Evolutionary conservation across 371 early-diverging fungal genomes (phyloP), one percentile per base, ranked within the genome.

Genomic region (Lichtheimia ramosa): DNA sequence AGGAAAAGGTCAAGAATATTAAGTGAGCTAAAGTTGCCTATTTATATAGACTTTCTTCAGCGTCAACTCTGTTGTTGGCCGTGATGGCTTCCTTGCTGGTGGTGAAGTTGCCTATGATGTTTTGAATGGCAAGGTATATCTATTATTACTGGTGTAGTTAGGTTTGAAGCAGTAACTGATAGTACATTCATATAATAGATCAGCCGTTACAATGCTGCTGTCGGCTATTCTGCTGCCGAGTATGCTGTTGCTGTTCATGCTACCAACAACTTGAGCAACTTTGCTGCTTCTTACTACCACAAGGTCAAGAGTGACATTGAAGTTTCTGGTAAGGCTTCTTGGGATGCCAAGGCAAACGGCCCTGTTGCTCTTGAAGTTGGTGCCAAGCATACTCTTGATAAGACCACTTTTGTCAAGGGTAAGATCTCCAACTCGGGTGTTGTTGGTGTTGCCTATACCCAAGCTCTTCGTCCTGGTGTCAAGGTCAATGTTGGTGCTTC

Each of bases 201-300:
- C 50, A 83, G 82, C 69, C 91, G 91, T 71, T 94, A 92, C 86
- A 92, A 90, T 76, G 82, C 88, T 49, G 89, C 94, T 56, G 59
- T 89, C 55, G 96, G 95, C 39, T 96, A 91, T 83, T 79, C 89
- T 63, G 88, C 88, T 63, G 86, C 82, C 62, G 93, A 94, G 75
- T 96, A 94, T 84, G 71, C 88, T 61, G 86, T 95, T 62, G 86
- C 95, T 63, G 79, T 97, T 56, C 92, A 93, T 70, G 92, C 94
- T 63, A 73, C 75, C 68, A 85, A 84, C 79, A 77, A 82, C 62
- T 81, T 92, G 64, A 77, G 72, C 79, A 68, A 80, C 66, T 89
- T 89, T 79, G 78, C 95, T 64, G 94, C 94, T 60, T 90, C 95
- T 34, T 96, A 94, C 93, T 94, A 89, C 89, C 98, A 98, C 85